Base-by-base conservation (phyloP, 2,329 filamentous ascomycete genomes). In the Botrytis squamosa region DNA sequence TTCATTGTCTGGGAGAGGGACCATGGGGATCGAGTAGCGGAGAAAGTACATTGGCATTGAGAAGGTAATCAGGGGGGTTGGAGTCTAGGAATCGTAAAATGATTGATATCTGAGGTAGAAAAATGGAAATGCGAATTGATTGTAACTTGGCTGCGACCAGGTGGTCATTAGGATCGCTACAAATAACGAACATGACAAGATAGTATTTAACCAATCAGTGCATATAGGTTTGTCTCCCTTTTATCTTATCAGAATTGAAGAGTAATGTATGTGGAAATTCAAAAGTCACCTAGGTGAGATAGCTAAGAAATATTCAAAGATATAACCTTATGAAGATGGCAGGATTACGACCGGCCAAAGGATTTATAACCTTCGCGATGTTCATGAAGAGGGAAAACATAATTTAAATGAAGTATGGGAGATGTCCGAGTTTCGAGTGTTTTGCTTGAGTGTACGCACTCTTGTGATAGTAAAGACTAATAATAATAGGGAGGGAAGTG, bases 11-110 rank as follows among this genome's bases (percentile, higher is more conserved):
- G 46, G 46, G 25, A n/a, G 3, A 18, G 65, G 65, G 36, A 68
- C 65, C 14, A 68, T 68, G 65, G 65, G 65, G 2, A 68, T 68
- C 29, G 65, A 68, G 36, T 55, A 49, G n/a, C 22, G 16, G 22
- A 33, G 29, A 22, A 63, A 18, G 16, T 3, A 40, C 4, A 29
- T 25, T 5, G 16, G 22, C 16, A 12, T n/a, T 5, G 12, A 36
- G 12, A n/a, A 25, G 40, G 5, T 14, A 38, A 18, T 20, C 2
- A 6, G 3, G 8, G 4, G 8, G 9, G 14, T n/a, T 33, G n/a
- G 7, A 9, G 16, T 57, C n/a, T 16, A 29, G 16, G 1, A 8
- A n/a, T n/a, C 10, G 12, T 62, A 22, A 38, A 40, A 36, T 59
- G 16, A 5, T 36, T 22, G 57, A 36, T 59, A 12, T 59, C 9